Evolutionary conservation across 345 rosid species (phyloP), one percentile per base, ranked within the genome.

Genomic region (Citrus reticulata): DNA sequence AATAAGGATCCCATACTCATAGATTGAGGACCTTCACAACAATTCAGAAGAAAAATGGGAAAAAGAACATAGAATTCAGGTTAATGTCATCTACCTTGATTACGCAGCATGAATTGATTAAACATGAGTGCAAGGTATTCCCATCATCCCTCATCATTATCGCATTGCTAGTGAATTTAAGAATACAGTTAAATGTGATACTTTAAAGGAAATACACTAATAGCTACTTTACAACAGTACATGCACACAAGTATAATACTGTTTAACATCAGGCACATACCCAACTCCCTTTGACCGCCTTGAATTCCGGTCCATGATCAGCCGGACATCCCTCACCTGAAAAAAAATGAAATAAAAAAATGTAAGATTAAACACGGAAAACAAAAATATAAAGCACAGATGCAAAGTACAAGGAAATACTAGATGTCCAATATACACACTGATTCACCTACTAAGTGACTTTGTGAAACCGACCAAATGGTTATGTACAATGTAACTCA

Each of bases 261-360:
- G 25, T 51, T 39, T 63, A 49, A 66, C 55, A 66, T 74, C 70
- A 70, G 84, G 66, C 32, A 85, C 95, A 84, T 93, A 93, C 98
- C 98, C 98, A 87, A 95, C 98, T 84, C 98, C 98, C 84, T 91
- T 95, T 55, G 98, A 95, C 72, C 98, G 83, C 80, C 98, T 89
- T 67, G 98, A 95, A 82, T 93, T 95, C 83, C 98, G 89, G 79
- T 95, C 98, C 98, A 95, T 91, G 85, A 95, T 95, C 86, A 95
- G 79, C n/a, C 97, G 94, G 34, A 95, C 98, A 79, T 95, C 98
- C 87, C 98, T 92, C 75, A 95, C 98, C 98, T 95, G 88, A 78
- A 86, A 82, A 78, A 78, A 30, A 78, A 49, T 68, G 60, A 13
- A 74, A 83, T 68, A 22, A 67, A 62, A 25, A 51, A 80, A 61